These are phyloP conservation scores for Acanthamoeba lenticulata DNA, from an alignment of 208 protist genomes.

Conservation along the genomic window DNA sequence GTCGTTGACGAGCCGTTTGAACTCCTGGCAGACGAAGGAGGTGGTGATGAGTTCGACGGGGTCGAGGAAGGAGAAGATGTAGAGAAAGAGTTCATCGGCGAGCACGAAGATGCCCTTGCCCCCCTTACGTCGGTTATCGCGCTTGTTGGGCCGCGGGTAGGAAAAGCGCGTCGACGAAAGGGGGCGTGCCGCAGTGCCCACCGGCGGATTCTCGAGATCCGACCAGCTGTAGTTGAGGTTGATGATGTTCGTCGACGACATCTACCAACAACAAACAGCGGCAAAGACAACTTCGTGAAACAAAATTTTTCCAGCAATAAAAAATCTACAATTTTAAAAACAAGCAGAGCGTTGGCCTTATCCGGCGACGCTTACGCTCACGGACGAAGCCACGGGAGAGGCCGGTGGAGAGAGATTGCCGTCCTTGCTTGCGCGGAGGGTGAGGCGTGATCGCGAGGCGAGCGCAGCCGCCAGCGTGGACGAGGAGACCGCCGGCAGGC, in stretches of 20 bases:
- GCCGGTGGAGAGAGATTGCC: no score
- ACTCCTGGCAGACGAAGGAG: conserved; percentile 30
- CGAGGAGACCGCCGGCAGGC: no score
- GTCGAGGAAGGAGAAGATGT: conserved; percentile 45
- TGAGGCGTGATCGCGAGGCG: no score
- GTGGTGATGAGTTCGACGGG: conserved; percentile 23
- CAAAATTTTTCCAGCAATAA: no score
- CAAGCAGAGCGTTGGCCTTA: no score
- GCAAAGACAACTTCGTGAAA: no score
- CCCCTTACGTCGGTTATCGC: background rate
- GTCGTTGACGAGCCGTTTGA: conserved; percentile 6
- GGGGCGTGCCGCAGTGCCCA: background rate
- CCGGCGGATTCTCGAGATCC: background rate
- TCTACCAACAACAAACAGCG: no score
- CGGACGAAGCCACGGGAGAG: no score
- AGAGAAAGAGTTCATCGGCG: conserved; percentile 42
- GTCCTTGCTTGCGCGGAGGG: no score
- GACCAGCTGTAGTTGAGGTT: conserved; percentile 33
- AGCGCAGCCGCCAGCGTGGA: background rate
- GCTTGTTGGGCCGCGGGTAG: conserved; percentile 31
- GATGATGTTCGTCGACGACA: background rate
- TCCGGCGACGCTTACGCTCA: no score
- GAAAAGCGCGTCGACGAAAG: background rate
- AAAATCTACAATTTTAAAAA: no score
- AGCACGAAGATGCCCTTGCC: conserved; percentile 51